These are phyloP conservation scores for Kluyveromyces siamensis DNA, from an alignment of 805 yeast genomes.

Conservation along the genomic window DNA sequence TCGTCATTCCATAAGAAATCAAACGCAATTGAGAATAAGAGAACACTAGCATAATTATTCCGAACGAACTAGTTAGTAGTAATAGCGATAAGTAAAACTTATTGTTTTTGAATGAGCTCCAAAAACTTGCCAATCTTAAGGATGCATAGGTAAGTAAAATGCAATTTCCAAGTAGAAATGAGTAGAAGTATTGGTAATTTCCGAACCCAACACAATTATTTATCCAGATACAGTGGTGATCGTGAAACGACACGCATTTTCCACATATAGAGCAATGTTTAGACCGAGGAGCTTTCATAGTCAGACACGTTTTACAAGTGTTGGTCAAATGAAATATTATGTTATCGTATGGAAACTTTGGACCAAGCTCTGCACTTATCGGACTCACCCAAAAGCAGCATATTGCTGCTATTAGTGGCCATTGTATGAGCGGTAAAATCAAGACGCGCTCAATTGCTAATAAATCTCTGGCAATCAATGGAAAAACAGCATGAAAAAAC, in stretches of 20 bases:
- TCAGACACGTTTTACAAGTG: slow-evolving; percentile 49
- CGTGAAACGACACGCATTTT: slow-evolving; percentile 53
- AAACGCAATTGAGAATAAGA: slow-evolving; percentile 38
- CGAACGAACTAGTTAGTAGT: slow-evolving; percentile 36
- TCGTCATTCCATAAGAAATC: slow-evolving; percentile 60
- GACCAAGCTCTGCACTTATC: neutral
- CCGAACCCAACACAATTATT: slow-evolving; percentile 67
- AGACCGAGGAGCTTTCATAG: slow-evolving; percentile 61
- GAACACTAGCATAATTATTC: slow-evolving; percentile 38
- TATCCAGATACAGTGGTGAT: slow-evolving; percentile 68
- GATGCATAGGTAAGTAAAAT: slow-evolving; percentile 38
- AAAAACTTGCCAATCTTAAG: slow-evolving; percentile 13
- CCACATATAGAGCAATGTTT: slow-evolving; percentile 69
- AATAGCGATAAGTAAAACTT: slow-evolving; percentile 30
- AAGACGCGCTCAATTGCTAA: slow-evolving; percentile 12
- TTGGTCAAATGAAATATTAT: slow-evolving; percentile 43
- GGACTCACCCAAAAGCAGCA: slow-evolving; percentile 6
- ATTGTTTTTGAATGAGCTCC: slow-evolving; percentile 6
- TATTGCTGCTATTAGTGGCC: slow-evolving; percentile 13
- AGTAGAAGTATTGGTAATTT: slow-evolving; percentile 53
- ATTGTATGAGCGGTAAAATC: slow-evolving; percentile 15
- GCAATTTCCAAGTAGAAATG: slow-evolving; percentile 43
- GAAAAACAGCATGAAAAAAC: slow-evolving; percentile 11
- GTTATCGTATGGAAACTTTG: slow-evolving; percentile 35
- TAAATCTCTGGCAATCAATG: slow-evolving; percentile 8